These are phyloP conservation scores for Leishmania tarentolae DNA, from an alignment of 208 protist species.

Conservation along the genomic window DNA sequence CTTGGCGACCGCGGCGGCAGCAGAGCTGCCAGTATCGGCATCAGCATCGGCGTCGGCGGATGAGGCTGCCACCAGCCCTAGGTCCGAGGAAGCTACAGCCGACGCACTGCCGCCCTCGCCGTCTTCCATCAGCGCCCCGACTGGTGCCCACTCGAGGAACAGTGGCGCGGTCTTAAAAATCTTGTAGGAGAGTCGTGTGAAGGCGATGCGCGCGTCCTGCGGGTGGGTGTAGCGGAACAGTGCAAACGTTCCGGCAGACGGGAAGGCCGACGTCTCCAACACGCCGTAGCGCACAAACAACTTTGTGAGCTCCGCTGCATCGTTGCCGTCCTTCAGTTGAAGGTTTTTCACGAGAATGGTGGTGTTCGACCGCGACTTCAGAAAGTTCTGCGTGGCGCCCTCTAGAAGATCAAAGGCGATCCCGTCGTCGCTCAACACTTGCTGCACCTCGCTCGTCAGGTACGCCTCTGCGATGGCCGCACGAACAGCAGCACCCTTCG, in stretches of 20 bases:
- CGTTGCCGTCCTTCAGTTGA: constrained; percentile 45
- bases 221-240: constrained; percentile 76
- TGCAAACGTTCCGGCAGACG: constrained; percentile 63
- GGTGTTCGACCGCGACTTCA: constrained; percentile 77
- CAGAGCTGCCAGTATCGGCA: constrained; percentile 6
- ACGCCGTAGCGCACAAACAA: constrained; percentile 74
- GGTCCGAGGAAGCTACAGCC: constrained; percentile 10
- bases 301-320: constrained; percentile 61
- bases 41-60: background rate
- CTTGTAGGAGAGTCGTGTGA: constrained; percentile 95
- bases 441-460: constrained; percentile 75
- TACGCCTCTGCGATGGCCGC: constrained; percentile 87
- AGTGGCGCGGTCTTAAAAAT: constrained; percentile 94
- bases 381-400: constrained; percentile 54
- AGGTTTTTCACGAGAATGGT: constrained; percentile 88
- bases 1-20: constrained; percentile 8
- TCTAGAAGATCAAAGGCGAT: constrained; percentile 77
- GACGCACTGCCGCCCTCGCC: constrained; percentile 15
- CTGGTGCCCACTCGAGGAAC: constrained; percentile 98
- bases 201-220: constrained; percentile 92
- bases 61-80: constrained; percentile 13
- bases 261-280: constrained; percentile 75
- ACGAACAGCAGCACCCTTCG: constrained; percentile 88
- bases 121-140: constrained; percentile 78
- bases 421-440: constrained; percentile 76